Evolutionary conservation across 2,329 filamentous ascomycete species (phyloP), one percentile per base, ranked within the genome.

Genomic region (Beauveria asiatica): DNA sequence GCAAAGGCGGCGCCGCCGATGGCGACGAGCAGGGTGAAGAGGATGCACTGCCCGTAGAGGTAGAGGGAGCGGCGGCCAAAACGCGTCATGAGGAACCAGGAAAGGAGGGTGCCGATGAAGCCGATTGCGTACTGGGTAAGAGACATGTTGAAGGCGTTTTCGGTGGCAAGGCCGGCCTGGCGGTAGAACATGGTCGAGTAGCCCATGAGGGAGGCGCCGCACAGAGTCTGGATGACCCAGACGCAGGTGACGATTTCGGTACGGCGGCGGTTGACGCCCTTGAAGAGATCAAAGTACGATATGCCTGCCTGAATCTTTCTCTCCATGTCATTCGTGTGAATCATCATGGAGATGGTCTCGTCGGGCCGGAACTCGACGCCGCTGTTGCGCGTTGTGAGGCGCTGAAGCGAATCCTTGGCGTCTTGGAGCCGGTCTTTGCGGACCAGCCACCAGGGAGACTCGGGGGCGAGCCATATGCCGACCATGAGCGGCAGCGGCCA

Each of bases 131-230:
- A 74, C 42, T 73, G 72, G 2, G 67, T 70, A 16, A 78, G 66
- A 19, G 70, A 68, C 61, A 78, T 70, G 59, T 68, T 70, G 63
- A 74, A 76, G 1, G 73, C 71, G 44, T 72, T 71, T 13, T 70
- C 68, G 5, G 70, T 66, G 9, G 66, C 70, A 62, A 79, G 70
- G 2, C 77, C 76, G 13, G 74, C 77, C 60, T 74, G 74, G 27
- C 74, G 69, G 59, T 76, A 78, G 62, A 79, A 80, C 64, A 77
- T 75, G 33, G 83, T 85, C 21, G 83, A 84, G 70, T 84, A 85
- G 63, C 83, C 83, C 70, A 82, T 84, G 63, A 79, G 72, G 7
- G 70, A 70, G 2, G 71, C 60, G 11, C 76, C 76, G 59, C 73
- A 76, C 0, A 76, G 64, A 0, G 71, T 73, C 66, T 78, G 76